phyloP scores from a whole-genome alignment of 768 basidiomycete genomes.

The Pulveroboletus sp. region DNA sequence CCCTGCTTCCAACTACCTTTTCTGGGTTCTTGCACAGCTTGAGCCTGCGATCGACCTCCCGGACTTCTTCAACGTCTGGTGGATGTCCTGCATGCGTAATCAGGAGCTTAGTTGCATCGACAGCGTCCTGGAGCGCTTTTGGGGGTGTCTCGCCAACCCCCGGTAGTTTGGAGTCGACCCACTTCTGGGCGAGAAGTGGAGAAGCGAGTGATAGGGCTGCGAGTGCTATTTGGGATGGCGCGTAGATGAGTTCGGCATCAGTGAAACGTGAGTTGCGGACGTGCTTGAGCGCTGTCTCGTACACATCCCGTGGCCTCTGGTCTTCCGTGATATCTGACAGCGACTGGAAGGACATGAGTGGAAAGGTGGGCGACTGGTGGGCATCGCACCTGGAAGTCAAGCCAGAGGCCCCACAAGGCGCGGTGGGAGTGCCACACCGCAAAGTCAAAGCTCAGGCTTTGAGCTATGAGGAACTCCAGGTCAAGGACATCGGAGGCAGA shows the following conservation, averaged over 20 bases:
- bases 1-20: conserved; percentile 86
- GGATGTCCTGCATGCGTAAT: conserved; percentile 52
- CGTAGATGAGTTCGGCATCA: conserved; percentile 86
- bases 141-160: conserved; percentile 8
- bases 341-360: conserved; percentile 39
- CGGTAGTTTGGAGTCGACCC: conserved; percentile 46
- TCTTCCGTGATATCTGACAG: conserved; percentile 49
- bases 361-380: neutral
- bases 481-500: conserved; percentile 81
- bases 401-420: conserved; percentile 82
- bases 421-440: conserved; percentile 88
- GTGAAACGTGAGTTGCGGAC: conserved; percentile 81
- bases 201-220: conserved; percentile 67
- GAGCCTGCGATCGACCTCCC: conserved; percentile 83
- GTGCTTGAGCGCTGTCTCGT: conserved; percentile 61
- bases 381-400: conserved; percentile 75
- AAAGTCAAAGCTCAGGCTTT: conserved; percentile 92
- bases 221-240: conserved; percentile 91
- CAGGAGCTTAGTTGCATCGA: conserved; percentile 47
- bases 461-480: conserved; percentile 93
- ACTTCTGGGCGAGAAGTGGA: conserved; percentile 54
- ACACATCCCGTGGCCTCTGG: conserved; percentile 46
- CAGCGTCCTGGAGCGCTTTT: conserved; percentile 28
- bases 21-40: conserved; percentile 93
- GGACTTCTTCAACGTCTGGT: conserved; percentile 79